Evolutionary conservation across 2,329 filamentous ascomycete genomes (phyloP).

Genomic region (Arthrobotrys iridis): DNA sequence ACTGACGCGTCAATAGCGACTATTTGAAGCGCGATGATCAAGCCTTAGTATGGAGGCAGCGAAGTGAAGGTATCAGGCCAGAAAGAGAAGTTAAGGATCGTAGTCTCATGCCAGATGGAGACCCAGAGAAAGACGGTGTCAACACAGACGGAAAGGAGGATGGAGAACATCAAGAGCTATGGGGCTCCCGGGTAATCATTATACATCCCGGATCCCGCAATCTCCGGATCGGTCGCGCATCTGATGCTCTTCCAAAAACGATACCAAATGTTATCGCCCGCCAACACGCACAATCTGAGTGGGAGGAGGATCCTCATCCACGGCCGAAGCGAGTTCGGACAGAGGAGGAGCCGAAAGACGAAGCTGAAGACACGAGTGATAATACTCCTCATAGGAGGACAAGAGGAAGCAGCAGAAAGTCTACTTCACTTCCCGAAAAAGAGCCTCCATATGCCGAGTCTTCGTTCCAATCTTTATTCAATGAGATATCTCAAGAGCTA

Average conservation of each 20-base stretch:
- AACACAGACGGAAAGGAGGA: constrained; percentile 67
- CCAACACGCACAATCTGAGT: constrained; percentile 79
- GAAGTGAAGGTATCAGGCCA: constrained; percentile 78
- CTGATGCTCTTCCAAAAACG: constrained; percentile 91
- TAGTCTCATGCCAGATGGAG: constrained; percentile 72
- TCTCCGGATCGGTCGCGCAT: constrained; percentile 91
- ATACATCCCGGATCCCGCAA: constrained; percentile 97
- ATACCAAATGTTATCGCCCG: constrained; percentile 92
- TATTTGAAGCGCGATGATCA: constrained; percentile 99
- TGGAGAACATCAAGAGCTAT: constrained; percentile 62
- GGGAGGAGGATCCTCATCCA: constrained; percentile 83
- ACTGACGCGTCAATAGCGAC: constrained; percentile 70
- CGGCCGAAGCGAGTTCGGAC: constrained; percentile 73
- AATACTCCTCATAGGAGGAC: constrained; percentile 59
- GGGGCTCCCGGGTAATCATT: constrained; percentile 82
- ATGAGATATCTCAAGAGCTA: constrained; percentile 83
- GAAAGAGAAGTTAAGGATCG: constrained; percentile 38
- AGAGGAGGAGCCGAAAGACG: constrained; percentile 69
- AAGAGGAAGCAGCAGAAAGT: constrained; percentile 53
- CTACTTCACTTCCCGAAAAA: constrained; percentile 54
- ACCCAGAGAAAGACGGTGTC: constrained; percentile 59
- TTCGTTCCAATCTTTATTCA: constrained; percentile 73
- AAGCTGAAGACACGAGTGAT: constrained; percentile 59
- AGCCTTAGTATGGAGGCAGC: constrained; percentile 85
- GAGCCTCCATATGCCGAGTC: constrained; percentile 62